These are phyloP conservation scores for Aspergillus coremiiformis DNA, from an alignment of 495 filamentous ascomycete genomes.

Conservation along the genomic window DNA sequence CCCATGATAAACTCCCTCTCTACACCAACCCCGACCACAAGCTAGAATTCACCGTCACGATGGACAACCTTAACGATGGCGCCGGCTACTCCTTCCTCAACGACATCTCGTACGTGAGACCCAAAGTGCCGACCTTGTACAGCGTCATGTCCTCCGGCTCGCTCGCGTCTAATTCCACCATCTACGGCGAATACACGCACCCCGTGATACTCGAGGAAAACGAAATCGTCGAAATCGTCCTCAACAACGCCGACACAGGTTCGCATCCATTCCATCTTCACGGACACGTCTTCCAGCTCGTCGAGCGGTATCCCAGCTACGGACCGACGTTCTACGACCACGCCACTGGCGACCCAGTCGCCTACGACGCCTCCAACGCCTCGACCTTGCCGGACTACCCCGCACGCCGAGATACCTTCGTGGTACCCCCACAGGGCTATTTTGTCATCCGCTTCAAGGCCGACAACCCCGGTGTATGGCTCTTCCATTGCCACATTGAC, in stretches of 20 bases:
- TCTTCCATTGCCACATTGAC: constrained; percentile 49
- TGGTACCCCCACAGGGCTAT: constrained; percentile 42
- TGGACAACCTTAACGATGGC: constrained; percentile 40
- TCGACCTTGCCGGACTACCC: constrained; percentile 26
- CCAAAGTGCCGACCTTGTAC: constrained; percentile 76
- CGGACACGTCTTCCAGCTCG: constrained; percentile 75
- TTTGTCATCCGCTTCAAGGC: constrained; percentile 48
- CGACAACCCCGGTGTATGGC: constrained; percentile 46
- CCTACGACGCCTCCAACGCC: no score
- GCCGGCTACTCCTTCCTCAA: constrained; percentile 64
- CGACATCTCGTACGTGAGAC: constrained; percentile 62
- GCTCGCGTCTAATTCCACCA: constrained; percentile 50
- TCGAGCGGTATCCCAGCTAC: constrained; percentile 18
- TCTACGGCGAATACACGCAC: constrained; percentile 72
- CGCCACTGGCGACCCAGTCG: no score
- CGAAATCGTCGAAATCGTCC: constrained; percentile 65
- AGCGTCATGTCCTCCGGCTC: constrained; percentile 59
- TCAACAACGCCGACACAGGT: constrained; percentile 71
- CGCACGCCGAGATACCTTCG: constrained; percentile 52
- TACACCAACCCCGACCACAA: constrained; percentile 22
- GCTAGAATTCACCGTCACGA: constrained; percentile 33
- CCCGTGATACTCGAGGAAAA: constrained; percentile 57
- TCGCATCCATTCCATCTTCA: constrained; percentile 88
- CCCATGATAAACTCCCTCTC: constrained; percentile 37
- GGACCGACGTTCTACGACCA: no score